Evolutionary conservation across 768 basidiomycete genomes (phyloP).

Genomic region (Boletus sp.): DNA sequence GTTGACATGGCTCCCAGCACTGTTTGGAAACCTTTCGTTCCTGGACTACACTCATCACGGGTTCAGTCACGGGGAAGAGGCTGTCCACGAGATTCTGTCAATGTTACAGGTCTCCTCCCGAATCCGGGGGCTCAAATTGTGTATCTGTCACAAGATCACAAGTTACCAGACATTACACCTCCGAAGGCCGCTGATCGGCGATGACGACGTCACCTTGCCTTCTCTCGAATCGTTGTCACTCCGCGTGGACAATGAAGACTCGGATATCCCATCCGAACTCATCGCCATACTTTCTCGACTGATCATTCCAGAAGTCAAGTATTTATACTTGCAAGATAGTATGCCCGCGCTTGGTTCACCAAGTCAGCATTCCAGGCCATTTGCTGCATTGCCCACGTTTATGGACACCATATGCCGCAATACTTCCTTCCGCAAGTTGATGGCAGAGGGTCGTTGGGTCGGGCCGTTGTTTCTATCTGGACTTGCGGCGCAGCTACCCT

Average conservation of each 20-base stretch:
- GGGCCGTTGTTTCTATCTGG: conserved; percentile 12
- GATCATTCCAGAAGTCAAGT: conserved; percentile 45
- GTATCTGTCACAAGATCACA: conserved; percentile 46
- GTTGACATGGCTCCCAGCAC: conserved; percentile 58
- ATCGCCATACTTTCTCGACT: conserved; percentile 50
- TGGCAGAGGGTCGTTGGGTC: conserved; percentile 30
- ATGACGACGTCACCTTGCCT: conserved; percentile 41
- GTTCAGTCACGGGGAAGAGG: conserved; percentile 56
- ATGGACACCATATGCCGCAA: conserved; percentile 4
- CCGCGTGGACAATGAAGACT: conserved; percentile 50
- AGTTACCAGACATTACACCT: conserved; percentile 17
- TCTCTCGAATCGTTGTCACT: conserved; percentile 48
- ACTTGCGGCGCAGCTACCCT: conserved; percentile 14
- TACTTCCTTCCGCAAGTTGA: conserved; percentile 12
- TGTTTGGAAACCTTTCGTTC: conserved; percentile 59
- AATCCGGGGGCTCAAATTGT: conserved; percentile 53
- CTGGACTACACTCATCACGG: conserved; percentile 75
- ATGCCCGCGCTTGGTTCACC: neutral
- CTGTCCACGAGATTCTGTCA: conserved; percentile 54
- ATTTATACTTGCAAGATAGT: conserved; percentile 49
- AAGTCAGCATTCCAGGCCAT: conserved; percentile 25
- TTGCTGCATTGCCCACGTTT: conserved; percentile 38
- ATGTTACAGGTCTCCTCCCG: conserved; percentile 55
- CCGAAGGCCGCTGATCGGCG: conserved; percentile 23
- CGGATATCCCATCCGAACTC: conserved; percentile 65